A percentile compares a stretch with the other conserved stretches of the same genome.
Evolutionary conservation across 805 yeast genomes (phyloP).

Genomic region (Isabelozyma pseudorhagii): DNA sequence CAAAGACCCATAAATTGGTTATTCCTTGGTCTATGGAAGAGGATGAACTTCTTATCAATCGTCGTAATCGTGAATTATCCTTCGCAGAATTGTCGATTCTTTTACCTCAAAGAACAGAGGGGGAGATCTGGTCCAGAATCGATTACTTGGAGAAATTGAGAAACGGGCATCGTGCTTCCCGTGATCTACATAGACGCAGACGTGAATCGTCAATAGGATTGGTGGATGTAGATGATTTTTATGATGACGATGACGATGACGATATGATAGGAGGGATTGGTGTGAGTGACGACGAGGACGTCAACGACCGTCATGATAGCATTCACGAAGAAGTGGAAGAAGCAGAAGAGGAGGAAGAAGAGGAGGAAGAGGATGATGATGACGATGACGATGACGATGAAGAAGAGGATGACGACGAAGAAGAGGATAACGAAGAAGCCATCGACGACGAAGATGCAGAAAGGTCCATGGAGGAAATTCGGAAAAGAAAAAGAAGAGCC

Average conservation of each 20-base stretch:
- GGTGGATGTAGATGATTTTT: slow-evolving; percentile 42
- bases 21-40: slow-evolving; percentile 63
- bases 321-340: background rate
- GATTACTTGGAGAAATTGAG: slow-evolving; percentile 40
- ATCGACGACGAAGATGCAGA: slow-evolving; percentile 39
- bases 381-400: slow-evolving; percentile 27
- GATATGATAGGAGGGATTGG: slow-evolving; percentile 36
- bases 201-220: slow-evolving; percentile 40
- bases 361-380: slow-evolving; percentile 38
- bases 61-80: slow-evolving; percentile 56
- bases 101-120: slow-evolving; percentile 68
- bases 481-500: slow-evolving; percentile 34
- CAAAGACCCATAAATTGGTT: slow-evolving; percentile 8
- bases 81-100: slow-evolving; percentile 72
- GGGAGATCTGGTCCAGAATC: slow-evolving; percentile 67
- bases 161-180: slow-evolving; percentile 28
- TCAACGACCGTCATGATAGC: slow-evolving; percentile 19
- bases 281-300: slow-evolving; percentile 30
- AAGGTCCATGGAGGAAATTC: slow-evolving; percentile 18
- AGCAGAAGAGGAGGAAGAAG: slow-evolving; percentile 38
- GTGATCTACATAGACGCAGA: slow-evolving; percentile 26
- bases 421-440: slow-evolving; percentile 28
- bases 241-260: slow-evolving; percentile 40
- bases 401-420: slow-evolving; percentile 30
- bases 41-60: slow-evolving; percentile 59